Evolutionary conservation across 768 basidiomycete species (phyloP), one percentile per base, ranked within the genome.

Genomic region (Cubamyces sp.): DNA sequence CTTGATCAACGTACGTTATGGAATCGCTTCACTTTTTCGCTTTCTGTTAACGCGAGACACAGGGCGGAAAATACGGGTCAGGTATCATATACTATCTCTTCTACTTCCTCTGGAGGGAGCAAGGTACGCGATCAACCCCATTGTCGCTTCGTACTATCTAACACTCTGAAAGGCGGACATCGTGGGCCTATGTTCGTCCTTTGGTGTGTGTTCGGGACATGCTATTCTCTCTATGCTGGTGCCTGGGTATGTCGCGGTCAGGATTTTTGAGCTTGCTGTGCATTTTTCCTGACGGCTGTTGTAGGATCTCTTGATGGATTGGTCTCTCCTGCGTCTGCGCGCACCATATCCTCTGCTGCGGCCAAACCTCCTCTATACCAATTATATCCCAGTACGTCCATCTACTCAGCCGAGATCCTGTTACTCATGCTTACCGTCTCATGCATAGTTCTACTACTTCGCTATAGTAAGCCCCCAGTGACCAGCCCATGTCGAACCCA

Each of bases 291-390:
- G 15, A n/a, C 19, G 12, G 1, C 9, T 11, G 6, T 9, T 26
- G 3, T 39, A 92, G 94, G 94, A 97, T 68, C 73, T 94, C 34
- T 70, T 89, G 11, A 91, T 96, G 85, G 96, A 98, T 73, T 98
- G 96, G 96, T 92, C 91, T 1, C 71, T 98, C 46, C 77, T 94
- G 45, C 80, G 84, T 59, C 78, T 81, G 4, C 86, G 78, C 60
- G 77, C 80, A 8, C 77, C 68, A 62, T 79, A 90, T 64, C 82
- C 77, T 19, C 76, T 92, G 42, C 81, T 98, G 3, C 86, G 97
- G 18, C 74, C 78, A 4, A 91, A 96, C 40, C 75, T 96, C 34
- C 76, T 92, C 2, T 98, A 95, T 72, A 77, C 81, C 6, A 82
- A 87, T 48, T 70, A 84, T 42, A 76, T 87, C 66, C 78, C 81